A percentile compares a stretch with the other conserved stretches of the same genome.
Evolutionary conservation across 1,284 basidiomycete species (phyloP).

Genomic region (Puccinia brachypodii): DNA sequence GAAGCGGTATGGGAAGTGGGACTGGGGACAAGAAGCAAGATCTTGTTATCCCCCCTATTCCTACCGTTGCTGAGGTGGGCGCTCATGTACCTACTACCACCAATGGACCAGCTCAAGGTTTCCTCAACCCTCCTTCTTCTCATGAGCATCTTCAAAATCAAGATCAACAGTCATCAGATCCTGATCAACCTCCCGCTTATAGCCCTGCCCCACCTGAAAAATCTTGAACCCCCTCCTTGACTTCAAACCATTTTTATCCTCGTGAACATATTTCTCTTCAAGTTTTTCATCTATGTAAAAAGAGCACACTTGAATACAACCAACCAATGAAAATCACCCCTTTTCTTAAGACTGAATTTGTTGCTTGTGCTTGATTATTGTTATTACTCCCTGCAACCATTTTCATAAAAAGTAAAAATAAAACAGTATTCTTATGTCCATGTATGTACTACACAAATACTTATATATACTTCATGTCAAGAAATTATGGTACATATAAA

Average conservation of each 20-base stretch:
- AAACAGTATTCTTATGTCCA: too few species aligned
- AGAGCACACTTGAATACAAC: too few species aligned
- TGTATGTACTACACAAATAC: too few species aligned
- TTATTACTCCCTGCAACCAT: too few species aligned
- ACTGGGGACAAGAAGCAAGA: neutral
- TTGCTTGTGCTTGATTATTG: too few species aligned
- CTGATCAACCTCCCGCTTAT: constrained; percentile 13
- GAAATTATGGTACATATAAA: too few species aligned
- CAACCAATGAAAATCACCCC: too few species aligned
- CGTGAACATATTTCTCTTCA: neutral
- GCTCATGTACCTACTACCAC: constrained; percentile 5
- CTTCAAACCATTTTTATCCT: neutral
- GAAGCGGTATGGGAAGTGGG: neutral
- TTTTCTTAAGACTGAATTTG: too few species aligned
- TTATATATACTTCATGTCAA: too few species aligned
- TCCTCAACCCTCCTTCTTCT: neutral
- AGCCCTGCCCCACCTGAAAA: neutral
- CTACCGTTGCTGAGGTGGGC: constrained; percentile 23
- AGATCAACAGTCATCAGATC: neutral
- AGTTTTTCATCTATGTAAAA: too few species aligned
- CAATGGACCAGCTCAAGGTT: constrained; percentile 21
- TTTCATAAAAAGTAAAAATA: too few species aligned
- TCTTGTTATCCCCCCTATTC: neutral
- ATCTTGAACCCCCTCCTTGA: neutral
- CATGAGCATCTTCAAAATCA: neutral